These are phyloP conservation scores for Ustilago cynodontis DNA, from an alignment of 1,284 basidiomycete genomes.

Conservation along the genomic window DNA sequence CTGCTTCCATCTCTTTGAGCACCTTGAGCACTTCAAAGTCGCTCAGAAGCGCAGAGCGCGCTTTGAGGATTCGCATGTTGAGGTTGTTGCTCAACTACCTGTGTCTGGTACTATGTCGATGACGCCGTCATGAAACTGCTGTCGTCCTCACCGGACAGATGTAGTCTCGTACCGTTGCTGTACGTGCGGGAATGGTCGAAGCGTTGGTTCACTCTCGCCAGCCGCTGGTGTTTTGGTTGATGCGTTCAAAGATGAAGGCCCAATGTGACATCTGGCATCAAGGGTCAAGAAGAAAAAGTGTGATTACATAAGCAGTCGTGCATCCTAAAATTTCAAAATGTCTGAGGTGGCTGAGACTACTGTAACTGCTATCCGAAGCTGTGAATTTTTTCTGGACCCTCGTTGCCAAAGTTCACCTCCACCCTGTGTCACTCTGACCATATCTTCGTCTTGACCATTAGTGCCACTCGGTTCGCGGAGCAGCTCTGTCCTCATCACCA, in stretches of 20 bases:
- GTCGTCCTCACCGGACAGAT: not conserved
- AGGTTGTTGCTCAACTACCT: not conserved
- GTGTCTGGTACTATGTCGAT: not conserved
- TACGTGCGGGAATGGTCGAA: not conserved
- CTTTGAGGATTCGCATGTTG: constrained; percentile 78
- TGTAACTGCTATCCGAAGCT: no score
- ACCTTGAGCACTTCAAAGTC: constrained; percentile 87
- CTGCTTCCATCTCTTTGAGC: constrained; percentile 80
- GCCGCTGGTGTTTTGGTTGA: not conserved
- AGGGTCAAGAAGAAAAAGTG: constrained; percentile 7
- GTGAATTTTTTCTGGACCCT: not conserved
- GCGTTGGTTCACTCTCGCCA: not conserved
- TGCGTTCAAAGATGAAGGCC: not conserved
- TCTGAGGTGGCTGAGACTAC: not conserved
- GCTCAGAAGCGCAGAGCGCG: constrained; percentile 82
- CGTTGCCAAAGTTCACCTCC: constrained; percentile 1
- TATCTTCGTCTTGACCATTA: not conserved
- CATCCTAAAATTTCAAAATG: constrained; percentile 5
- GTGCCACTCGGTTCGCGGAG: not conserved
- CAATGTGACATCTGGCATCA: not conserved
- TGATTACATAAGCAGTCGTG: constrained; percentile 26
- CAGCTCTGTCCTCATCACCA: not conserved
- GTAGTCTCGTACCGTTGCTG: not conserved
- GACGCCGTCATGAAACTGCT: constrained; percentile 7
- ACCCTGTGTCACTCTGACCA: not conserved